Conservation (phyloP, 257 asterid genomes). For the Solanum microdontum region DNA sequence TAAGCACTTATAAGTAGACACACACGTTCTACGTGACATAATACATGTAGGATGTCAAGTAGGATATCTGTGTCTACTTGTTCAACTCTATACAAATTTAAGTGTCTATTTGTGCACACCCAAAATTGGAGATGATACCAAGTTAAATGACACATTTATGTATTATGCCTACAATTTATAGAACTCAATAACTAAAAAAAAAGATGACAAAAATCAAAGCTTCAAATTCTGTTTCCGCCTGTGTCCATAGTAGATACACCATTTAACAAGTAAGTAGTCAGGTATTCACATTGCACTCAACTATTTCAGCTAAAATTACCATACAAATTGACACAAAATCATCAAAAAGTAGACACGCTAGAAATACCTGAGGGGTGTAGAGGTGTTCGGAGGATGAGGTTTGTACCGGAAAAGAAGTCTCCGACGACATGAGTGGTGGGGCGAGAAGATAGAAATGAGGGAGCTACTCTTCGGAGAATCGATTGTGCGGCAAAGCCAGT, state of each 20-base stretch:
- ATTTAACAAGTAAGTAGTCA: neutral
- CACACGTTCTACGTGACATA: too few relatives aligned
- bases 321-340: neutral
- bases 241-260: neutral
- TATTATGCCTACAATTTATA: neutral
- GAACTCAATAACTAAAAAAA: neutral
- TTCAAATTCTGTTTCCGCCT: neutral
- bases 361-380: constrained; percentile 42
- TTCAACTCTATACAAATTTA: too few relatives aligned
- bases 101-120: too few relatives aligned
- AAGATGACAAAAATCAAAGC: neutral
- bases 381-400: constrained; percentile 21
- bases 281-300: neutral
- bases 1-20: too few relatives aligned
- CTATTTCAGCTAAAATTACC: neutral
- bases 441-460: constrained; percentile 10
- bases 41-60: too few relatives aligned
- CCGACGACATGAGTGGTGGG: constrained; percentile 7
- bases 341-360: neutral
- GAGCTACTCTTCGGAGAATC: constrained; percentile 19
- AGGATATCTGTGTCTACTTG: too few relatives aligned
- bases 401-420: constrained; percentile 6
- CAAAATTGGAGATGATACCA: too few relatives aligned
- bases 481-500: constrained; percentile 28
- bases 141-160: too few relatives aligned